Evolutionary conservation across 768 basidiomycete genomes (phyloP), one percentile per base, ranked within the genome.

Genomic region (Tulasnella sp.): DNA sequence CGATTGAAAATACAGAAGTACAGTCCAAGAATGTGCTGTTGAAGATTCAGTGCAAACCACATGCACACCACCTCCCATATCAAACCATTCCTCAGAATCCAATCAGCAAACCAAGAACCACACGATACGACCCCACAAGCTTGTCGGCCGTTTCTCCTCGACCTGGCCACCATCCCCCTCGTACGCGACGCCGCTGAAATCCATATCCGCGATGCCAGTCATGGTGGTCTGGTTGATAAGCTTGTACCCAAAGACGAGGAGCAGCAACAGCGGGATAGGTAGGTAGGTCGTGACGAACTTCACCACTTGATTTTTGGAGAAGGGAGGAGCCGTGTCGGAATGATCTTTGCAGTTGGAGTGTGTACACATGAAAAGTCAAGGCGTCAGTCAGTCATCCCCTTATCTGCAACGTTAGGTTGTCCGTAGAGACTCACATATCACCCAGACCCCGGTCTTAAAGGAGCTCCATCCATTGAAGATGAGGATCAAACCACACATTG

Each of bases 161-260:
- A 25, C 24, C 45, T 48, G 7, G 5, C n/a, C n/a, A 48, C 45
- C 45, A 25, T 25, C 45, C 45, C 29, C 49, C 9, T 19, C 21
- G 27, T 46, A 41, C 54, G 30, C 34, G 24, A 55, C 42, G 24
- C 43, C 42, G 7, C 42, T 44, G 12, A 59, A 62, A 21, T 49
- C 30, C 63, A 64, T 64, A 4, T 57, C 38, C 11, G 53, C 31
- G 25, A 48, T 42, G 11, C 22, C 34, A 7, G 52, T 48, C 53
- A 57, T 59, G 8, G 19, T 48, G n/a, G 63, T 61, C 22, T 56
- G 64, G 38, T 58, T 43, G 22, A 62, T 59, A 0, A 63, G 55
- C 60, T 65, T 64, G 57, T 63, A 65, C 10, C 63, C 63, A 30
- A 65, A 63, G 17, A 64, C 25, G 43, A 56, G 52, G 8, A 65